Evolutionary conservation across 2,329 filamentous ascomycete species (phyloP).

Genomic region (Calonectria pseudoturangicola): DNA sequence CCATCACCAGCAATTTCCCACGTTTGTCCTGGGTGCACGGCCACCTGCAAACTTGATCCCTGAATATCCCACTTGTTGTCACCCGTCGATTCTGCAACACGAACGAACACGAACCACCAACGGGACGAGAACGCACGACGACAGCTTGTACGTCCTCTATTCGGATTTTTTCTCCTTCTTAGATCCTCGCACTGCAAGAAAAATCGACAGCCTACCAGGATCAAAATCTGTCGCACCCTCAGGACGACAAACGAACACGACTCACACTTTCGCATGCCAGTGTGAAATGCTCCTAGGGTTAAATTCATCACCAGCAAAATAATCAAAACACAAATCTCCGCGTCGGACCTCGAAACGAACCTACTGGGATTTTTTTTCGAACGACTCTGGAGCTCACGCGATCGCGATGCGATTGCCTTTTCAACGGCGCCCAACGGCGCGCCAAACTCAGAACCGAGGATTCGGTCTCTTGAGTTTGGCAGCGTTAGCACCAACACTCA

Average conservation of each 20-base stretch:
- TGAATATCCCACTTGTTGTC: slow-evolving; percentile 45
- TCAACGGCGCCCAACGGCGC: slow-evolving; percentile 64
- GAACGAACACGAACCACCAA: slow-evolving; percentile 37
- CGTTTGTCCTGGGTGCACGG: slow-evolving; percentile 54
- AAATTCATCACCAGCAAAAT: slow-evolving; percentile 43
- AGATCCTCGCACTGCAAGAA: not conserved
- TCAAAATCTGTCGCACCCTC: slow-evolving; percentile 34
- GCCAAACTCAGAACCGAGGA: slow-evolving; percentile 57
- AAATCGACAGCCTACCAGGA: slow-evolving; percentile 12
- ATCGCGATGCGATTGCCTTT: slow-evolving; percentile 70
- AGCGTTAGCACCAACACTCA: slow-evolving; percentile 64
- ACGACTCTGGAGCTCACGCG: slow-evolving; percentile 43
- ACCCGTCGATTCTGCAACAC: slow-evolving; percentile 39
- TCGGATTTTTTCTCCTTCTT: slow-evolving; percentile 24
- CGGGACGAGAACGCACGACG: slow-evolving; percentile 30
- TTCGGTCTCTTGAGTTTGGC: slow-evolving; percentile 63
- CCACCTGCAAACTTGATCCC: slow-evolving; percentile 46
- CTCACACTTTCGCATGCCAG: slow-evolving; percentile 52
- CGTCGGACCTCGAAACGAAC: slow-evolving; percentile 28
- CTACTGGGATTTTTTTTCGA: slow-evolving; percentile 27
- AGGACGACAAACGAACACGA: slow-evolving; percentile 44
- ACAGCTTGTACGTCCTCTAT: slow-evolving; percentile 15
- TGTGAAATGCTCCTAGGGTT: slow-evolving; percentile 56
- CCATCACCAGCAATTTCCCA: slow-evolving; percentile 62
- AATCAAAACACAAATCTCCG: slow-evolving; percentile 38